Base-by-base conservation (phyloP, 2,329 filamentous ascomycete genomes). In the Huntiella moniliformis region DNA sequence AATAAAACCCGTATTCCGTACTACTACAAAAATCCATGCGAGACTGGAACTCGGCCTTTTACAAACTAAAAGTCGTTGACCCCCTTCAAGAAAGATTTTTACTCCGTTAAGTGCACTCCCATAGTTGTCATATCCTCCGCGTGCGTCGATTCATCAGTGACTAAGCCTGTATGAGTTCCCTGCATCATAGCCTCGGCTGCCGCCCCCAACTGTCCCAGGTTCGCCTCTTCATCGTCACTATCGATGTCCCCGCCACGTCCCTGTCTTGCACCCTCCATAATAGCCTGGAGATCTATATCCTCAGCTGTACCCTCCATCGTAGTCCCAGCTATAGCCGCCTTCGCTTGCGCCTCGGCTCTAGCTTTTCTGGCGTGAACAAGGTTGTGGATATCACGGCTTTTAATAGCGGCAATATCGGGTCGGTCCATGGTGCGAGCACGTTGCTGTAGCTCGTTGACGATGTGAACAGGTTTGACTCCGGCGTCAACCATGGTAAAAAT, bases 401-500 rank as follows among this genome's bases (percentile, higher is more conserved):
- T 49, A 13, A 49, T 49, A 15, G 38, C 46, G 4, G 44, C 44
- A 17, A 49, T 37, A 8, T 45, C 47, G 10, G 47, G 44, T 1
- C 44, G 44, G 16, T 41, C 44, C 15, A 40, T 28, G 4, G 38
- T 36, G 32, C 42, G 40, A 18, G 43, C 44, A 12, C 44, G 47
- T 17, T 45, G 39, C 28, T 49, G 46, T 12, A 49, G 39, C 33
- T 49, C 47, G 10, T 44, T 28, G 13, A 49, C 47, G 33, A 49
- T 49, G 44, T 49, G 47, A 8, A 49, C 44, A 10, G 47, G 47
- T 36, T 49, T 49, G 16, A 49, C 47, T 13, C 47, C 47, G 4
- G 47, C 47, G 16, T 49, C 47, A 12, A 49, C 44, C 47, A 49
- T 49, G 12, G 47, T 46, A 22, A 49, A 49, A 11, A 49, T 49